phyloP scores from a whole-genome alignment of 305 asterid genomes.

The Rubia peregrina region DNA sequence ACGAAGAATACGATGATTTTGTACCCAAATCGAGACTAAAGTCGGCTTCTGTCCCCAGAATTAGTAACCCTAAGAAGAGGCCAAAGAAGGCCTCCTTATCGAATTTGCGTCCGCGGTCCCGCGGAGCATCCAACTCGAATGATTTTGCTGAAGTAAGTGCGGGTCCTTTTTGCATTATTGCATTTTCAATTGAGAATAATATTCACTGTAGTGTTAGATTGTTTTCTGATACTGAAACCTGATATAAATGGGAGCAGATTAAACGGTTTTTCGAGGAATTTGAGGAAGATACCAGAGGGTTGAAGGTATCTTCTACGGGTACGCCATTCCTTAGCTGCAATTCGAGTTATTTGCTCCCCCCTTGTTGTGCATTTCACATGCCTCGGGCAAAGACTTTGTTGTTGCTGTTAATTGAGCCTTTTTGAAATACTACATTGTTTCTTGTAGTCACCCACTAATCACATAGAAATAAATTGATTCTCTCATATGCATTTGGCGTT shows the following conservation, averaged over 20 bases:
- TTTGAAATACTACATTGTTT: slow-evolving; percentile 2
- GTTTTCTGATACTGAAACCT: slow-evolving; percentile 6
- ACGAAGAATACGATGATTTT: slow-evolving; percentile 35
- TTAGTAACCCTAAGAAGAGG: slow-evolving; percentile 47
- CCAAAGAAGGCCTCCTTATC: slow-evolving; percentile 39
- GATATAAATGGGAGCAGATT: slow-evolving; percentile 41
- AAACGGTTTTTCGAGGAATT: slow-evolving; percentile 60
- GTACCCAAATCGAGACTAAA: slow-evolving; percentile 25
- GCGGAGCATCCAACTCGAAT: slow-evolving; percentile 21
- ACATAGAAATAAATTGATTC: background rate
- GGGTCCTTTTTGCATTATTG: background rate
- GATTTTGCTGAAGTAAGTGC: slow-evolving; percentile 56
- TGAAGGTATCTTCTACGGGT: slow-evolving; percentile 78
- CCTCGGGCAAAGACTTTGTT: background rate
- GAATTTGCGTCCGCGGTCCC: slow-evolving; percentile 30
- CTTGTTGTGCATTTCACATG: background rate
- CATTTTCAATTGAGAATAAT: background rate
- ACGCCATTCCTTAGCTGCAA: slow-evolving; percentile 28
- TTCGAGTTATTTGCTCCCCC: background rate
- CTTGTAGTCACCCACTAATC: background rate
- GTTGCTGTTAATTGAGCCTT: background rate
- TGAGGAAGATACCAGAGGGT: slow-evolving; percentile 51
- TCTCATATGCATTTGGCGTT: background rate
- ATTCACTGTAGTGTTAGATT: background rate
- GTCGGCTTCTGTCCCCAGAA: slow-evolving; percentile 44